phyloP scores from a whole-genome alignment of 352 stramenopile species.

The Phytopythium delawarense region DNA sequence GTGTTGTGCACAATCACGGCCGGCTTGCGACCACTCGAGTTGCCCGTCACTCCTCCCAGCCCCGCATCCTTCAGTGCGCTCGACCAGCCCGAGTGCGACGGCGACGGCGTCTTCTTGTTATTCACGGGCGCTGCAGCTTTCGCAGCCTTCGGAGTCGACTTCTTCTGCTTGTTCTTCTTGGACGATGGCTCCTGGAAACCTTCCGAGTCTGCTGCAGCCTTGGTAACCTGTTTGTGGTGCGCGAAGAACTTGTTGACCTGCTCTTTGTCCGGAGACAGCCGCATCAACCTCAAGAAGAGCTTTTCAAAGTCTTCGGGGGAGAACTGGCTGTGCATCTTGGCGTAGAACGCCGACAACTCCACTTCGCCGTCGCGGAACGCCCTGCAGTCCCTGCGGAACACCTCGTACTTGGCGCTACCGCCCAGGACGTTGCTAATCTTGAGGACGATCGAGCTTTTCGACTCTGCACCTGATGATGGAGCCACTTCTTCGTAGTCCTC shows the following conservation, averaged over 20 bases:
- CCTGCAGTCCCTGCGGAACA: conserved; percentile 76
- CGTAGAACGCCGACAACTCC: conserved; percentile 70
- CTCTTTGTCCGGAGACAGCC: conserved; percentile 54
- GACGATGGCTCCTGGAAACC: conserved; percentile 39
- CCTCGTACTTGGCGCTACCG: conserved; percentile 79
- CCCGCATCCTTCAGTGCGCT: conserved; percentile 74
- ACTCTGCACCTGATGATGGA: conserved; percentile 22
- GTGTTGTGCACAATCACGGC: conserved; percentile 62
- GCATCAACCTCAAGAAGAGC: conserved; percentile 79
- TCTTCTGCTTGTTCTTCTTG: conserved; percentile 47
- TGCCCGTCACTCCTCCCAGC: conserved; percentile 14
- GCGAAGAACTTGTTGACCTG: conserved; percentile 62
- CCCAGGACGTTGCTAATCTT: conserved; percentile 75
- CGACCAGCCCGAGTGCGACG: conserved; percentile 53
- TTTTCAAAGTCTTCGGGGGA: conserved; percentile 54
- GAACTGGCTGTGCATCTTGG: conserved; percentile 65
- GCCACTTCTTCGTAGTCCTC: conserved; percentile 20
- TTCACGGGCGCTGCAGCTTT: conserved; percentile 13
- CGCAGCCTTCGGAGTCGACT: conserved; percentile 23
- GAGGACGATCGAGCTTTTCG: conserved; percentile 72
- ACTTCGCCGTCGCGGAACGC: conserved; percentile 53
- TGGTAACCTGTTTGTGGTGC: conserved; percentile 52
- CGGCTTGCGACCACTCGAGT: conserved; percentile 23
- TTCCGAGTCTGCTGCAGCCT: conserved; percentile 26
- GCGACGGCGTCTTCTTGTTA: conserved; percentile 29